Base-by-base conservation (phyloP, 192 early-diverging fungal genomes). In the Coemansia reversa region DNA sequence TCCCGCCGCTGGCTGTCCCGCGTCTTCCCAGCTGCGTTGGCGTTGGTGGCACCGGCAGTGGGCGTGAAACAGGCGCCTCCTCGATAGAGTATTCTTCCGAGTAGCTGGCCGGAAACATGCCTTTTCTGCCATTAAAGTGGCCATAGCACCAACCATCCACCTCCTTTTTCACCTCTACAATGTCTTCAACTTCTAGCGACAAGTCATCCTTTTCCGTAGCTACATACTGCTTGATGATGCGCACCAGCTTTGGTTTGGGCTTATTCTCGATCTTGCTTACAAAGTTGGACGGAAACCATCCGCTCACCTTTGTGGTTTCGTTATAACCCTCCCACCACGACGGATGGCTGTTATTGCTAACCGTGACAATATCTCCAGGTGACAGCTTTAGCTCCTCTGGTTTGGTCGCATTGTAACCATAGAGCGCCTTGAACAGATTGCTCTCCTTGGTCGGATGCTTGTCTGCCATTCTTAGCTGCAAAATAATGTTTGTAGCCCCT, bases 101-200 rank as follows among this genome's bases (percentile, higher is more conserved):
- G 60, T 87, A 84, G 67, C 83, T 85, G 51, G 75, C 77, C 12
- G 90, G 90, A 67, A 90, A 92, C 35, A 79, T 72, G 12, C 90
- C 90, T 29, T 75, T 72, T 35, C 50, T 85, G 42, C 89, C 88
- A 66, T 89, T 83, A 54, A 68, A 51, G 9, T 84, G 86, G 57
- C 90, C 90, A 65, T 84, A 78, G 75, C 80, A 86, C 86, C 88
- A 92, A 58, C 85, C 86, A 42, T 87, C 84, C 23, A 84, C 76
- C 47, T 81, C 76, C 57, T 84, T 79, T 12, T 82, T 81, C 9
- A 91, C 83, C 19, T 72, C 81, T 20, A 91, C 77, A 33, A 77
- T 62, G 30, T 89, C 87, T 58, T 83, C 87, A 7, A 75, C 72
- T 47, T 75, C 60, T 55, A 91, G 75, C 52, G 77, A 67, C 59